Base-by-base conservation (phyloP, 2,329 filamentous ascomycete species). In the Hypoxylon sp. region DNA sequence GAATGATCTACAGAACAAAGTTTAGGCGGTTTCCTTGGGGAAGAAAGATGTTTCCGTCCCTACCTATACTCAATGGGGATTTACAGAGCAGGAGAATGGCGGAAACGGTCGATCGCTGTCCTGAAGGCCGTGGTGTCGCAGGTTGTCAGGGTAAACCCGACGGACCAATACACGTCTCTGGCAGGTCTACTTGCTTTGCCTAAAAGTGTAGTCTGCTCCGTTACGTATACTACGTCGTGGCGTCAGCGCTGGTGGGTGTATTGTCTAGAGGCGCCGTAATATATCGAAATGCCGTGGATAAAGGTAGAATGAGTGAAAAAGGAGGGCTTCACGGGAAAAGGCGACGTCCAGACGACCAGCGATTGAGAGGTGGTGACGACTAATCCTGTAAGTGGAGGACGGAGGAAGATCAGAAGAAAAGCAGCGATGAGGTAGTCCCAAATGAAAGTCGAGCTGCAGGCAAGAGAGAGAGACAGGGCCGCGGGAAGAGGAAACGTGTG, bases 41-140 rank as follows among this genome's bases (percentile, higher is more conserved):
- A 70, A 61, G 56, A 62, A 62, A 70, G 64, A 70, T 70, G 72
- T 74, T 74, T 73, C 68, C 64, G 60, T 59, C 63, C 46, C 20
- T 46, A 59, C 52, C 54, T 20, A 20, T 41, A 17, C 44, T 57
- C 56, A 52, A 65, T 53, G 41, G 55, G 30, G 59, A 49, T 53
- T 30, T 34, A 49, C 66, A 66, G 69, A 67, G 68, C 67, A 62
- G 70, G 68, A 70, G 66, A 61, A 70, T 65, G 62, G 69, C 66
- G 70, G 70, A 75, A 76, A 77, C 73, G 41, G 58, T 44, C 55
- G 70, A 70, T 70, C 58, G 62, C 53, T 69, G 64, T 72, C 67
- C 71, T 76, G 76, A 75, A 73, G 75, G 71, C 61, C 63, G 71
- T 71, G 67, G 75, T 77, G 78, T 81, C 77, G 78, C 78, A 80